phyloP scores from a whole-genome alignment of 768 basidiomycete genomes.

The Podaxis sp. region DNA sequence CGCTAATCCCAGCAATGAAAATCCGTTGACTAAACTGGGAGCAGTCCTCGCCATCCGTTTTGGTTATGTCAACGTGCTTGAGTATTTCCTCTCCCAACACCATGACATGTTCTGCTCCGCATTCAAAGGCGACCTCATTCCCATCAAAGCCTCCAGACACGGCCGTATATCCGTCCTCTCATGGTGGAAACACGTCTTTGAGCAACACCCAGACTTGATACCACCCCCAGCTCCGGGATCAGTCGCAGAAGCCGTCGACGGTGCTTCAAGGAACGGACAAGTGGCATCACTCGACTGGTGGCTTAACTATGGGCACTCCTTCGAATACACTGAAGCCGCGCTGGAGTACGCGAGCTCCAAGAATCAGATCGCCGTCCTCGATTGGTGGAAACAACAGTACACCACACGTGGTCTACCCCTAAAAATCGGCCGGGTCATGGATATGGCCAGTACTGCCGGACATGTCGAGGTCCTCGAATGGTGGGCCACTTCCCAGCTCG shows the following conservation, averaged over 20 bases:
- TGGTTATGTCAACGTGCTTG: constrained; percentile 73
- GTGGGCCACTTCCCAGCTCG: constrained; percentile 80
- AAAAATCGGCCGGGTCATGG: constrained; percentile 84
- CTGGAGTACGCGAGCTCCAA: constrained; percentile 79
- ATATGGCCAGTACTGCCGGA: constrained; percentile 79
- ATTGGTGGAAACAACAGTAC: constrained; percentile 79
- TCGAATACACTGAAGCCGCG: constrained; percentile 79
- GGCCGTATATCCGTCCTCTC: constrained; percentile 71
- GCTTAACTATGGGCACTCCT: constrained; percentile 58
- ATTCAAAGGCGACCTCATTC: constrained; percentile 69
- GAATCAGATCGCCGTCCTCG: constrained; percentile 72
- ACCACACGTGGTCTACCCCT: constrained; percentile 51
- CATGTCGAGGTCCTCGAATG: constrained; percentile 77
- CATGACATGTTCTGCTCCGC: constrained; percentile 62
- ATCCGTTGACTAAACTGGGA: constrained; percentile 70
- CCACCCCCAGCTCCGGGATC: constrained; percentile 53
- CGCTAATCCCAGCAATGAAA: constrained; percentile 47
- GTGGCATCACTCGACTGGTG: constrained; percentile 82
- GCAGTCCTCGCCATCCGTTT: constrained; percentile 69
- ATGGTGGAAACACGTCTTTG: constrained; percentile 77
- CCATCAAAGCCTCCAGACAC: constrained; percentile 74
- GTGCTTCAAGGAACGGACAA: constrained; percentile 76
- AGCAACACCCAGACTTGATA: constrained; percentile 60
- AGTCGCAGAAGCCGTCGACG: constrained; percentile 72
- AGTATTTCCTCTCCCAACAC: constrained; percentile 68